These are phyloP conservation scores for Aristolochia californica DNA, from an alignment of 164 flowering plant species.

Conservation along the genomic window DNA sequence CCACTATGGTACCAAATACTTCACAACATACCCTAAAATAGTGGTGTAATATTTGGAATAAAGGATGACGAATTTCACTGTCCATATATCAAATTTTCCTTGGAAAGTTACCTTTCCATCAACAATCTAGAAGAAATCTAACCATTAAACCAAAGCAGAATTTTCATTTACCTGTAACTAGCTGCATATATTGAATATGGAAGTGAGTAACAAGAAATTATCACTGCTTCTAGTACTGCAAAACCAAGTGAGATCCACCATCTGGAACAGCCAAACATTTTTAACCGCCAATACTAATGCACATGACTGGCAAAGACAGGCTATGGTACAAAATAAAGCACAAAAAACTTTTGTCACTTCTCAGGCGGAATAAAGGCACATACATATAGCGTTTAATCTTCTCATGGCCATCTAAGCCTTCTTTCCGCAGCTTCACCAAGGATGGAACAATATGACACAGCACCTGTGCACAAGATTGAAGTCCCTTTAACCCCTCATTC, in stretches of 20 bases:
- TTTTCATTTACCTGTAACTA: constrained; percentile 41
- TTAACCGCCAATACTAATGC: constrained; percentile 1
- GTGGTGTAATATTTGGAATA: too few species aligned
- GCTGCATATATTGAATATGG: constrained; percentile 81
- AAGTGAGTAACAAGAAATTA: constrained; percentile 70
- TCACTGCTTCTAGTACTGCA: constrained; percentile 64
- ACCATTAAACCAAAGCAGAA: too few species aligned
- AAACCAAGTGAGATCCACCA: constrained; percentile 96
- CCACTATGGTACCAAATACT: too few species aligned
- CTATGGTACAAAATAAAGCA: constrained; percentile 7
- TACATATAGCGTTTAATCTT: constrained; percentile 99
- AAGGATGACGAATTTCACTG: too few species aligned
- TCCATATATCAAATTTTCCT: too few species aligned
- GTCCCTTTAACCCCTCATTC: background rate
- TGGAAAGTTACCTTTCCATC: too few species aligned
- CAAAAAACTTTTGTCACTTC: constrained; percentile 55
- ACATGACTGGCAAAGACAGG: constrained; percentile 4
- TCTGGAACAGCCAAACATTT: constrained; percentile 36
- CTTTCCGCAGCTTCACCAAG: constrained; percentile 92
- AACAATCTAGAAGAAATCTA: too few species aligned
- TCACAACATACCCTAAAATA: too few species aligned
- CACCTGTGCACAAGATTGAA: constrained; percentile 37
- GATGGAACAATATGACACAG: constrained; percentile 85
- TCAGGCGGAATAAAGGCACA: constrained; percentile 54
- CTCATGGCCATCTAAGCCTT: constrained; percentile 95